Percentiles rank a stretch among this genome's conserved stretches.
phyloP scores from a whole-genome alignment of 2,329 filamentous ascomycete genomes.

The Colletotrichum caudatum region DNA sequence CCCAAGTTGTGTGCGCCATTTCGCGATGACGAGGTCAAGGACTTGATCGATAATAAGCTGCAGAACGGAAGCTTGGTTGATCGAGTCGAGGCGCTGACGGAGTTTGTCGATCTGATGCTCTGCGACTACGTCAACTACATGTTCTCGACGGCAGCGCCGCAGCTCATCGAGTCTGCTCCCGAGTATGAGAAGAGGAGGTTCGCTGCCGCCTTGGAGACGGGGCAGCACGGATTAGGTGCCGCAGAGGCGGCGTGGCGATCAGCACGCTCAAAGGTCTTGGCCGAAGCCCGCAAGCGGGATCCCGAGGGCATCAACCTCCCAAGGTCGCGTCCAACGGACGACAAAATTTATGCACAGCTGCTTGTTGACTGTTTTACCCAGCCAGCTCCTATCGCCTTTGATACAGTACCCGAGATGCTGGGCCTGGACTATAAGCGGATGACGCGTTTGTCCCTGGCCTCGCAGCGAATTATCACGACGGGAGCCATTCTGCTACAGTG shows the following conservation, averaged over 20 bases:
- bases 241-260: constrained; percentile 76
- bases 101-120: constrained; percentile 81
- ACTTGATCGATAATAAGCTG: constrained; percentile 72
- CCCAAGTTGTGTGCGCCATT: constrained; percentile 85
- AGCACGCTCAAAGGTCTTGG: constrained; percentile 72
- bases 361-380: constrained; percentile 81
- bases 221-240: constrained; percentile 64
- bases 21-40: constrained; percentile 80
- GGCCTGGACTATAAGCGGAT: constrained; percentile 76
- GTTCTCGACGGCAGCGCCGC: constrained; percentile 77
- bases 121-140: constrained; percentile 88
- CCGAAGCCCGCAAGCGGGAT: constrained; percentile 76
- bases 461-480: constrained; percentile 74
- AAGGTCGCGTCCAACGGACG: constrained; percentile 71
- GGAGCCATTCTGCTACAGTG: constrained; percentile 82
- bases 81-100: constrained; percentile 79
- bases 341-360: constrained; percentile 81
- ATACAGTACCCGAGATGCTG: constrained; percentile 79
- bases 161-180: constrained; percentile 76
- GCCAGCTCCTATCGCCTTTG: constrained; percentile 64
- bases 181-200: constrained; percentile 83
- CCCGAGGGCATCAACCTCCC: constrained; percentile 74
- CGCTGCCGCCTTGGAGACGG: constrained; percentile 70
- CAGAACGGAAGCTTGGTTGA: constrained; percentile 75
- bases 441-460: constrained; percentile 52